Evolutionary conservation across 1,284 basidiomycete species (phyloP).

Genomic region (Heliocybe sulcata): DNA sequence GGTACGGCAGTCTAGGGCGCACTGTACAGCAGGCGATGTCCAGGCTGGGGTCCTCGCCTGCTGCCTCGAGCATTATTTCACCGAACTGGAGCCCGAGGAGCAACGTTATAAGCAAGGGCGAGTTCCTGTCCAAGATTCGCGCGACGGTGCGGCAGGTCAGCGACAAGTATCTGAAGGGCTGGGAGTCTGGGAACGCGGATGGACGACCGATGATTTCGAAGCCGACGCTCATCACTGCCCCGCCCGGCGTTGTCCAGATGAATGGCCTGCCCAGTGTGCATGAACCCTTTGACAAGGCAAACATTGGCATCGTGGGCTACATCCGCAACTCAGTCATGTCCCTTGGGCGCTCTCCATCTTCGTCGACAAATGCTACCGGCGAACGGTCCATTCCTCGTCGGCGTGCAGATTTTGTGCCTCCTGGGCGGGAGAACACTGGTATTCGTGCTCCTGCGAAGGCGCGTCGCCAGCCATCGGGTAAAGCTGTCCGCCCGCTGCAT

Average conservation of each 20-base stretch:
- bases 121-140: conserved; percentile 54
- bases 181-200: conserved; percentile 2
- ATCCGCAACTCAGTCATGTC: conserved; percentile 13
- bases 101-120: conserved; percentile 55
- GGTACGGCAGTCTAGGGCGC: conserved; percentile 35
- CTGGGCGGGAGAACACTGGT: conserved; percentile 4
- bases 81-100: conserved; percentile 9
- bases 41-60: conserved; percentile 18
- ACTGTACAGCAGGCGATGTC: conserved; percentile 39
- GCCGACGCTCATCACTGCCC: conserved; percentile 17
- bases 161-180: conserved; percentile 39
- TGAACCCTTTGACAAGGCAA: neutral
- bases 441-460: conserved; percentile 7
- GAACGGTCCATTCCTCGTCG: conserved; percentile 58
- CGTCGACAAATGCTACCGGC: conserved; percentile 37
- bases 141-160: conserved; percentile 61
- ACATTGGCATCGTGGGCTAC: neutral
- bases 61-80: conserved; percentile 6
- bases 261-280: neutral
- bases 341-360: conserved; percentile 44
- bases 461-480: conserved; percentile 3
- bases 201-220: conserved; percentile 17
- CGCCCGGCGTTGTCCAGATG: neutral
- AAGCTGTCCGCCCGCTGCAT: conserved; percentile 4
- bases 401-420: conserved; percentile 53